These are phyloP conservation scores for Thelephora terrestris DNA, from an alignment of 1,284 basidiomycete species.

Conservation along the genomic window DNA sequence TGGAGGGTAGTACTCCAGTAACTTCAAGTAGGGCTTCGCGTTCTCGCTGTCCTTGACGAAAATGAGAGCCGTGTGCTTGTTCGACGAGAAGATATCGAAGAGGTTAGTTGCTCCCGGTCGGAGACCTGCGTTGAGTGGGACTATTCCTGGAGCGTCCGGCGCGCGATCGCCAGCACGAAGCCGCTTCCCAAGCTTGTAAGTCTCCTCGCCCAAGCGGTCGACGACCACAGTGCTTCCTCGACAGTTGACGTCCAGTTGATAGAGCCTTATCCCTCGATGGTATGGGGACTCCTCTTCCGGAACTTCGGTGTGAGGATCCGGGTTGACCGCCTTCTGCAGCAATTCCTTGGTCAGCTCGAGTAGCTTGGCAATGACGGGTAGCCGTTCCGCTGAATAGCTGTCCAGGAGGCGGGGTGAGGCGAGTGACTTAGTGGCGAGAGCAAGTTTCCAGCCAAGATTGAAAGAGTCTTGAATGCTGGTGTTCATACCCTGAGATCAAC, in stretches of 20 bases:
- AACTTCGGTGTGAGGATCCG: not conserved
- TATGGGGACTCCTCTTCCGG: not conserved
- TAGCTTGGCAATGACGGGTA: slow-evolving; percentile 19
- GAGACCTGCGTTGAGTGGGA: slow-evolving; percentile 3
- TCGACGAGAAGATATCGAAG: slow-evolving; percentile 16
- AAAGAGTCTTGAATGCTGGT: slow-evolving; percentile 20
- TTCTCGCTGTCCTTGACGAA: slow-evolving; percentile 9
- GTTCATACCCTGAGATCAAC: slow-evolving; percentile 15
- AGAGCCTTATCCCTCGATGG: slow-evolving; percentile 15
- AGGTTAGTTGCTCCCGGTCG: slow-evolving; percentile 12
- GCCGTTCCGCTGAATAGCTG: slow-evolving; percentile 19
- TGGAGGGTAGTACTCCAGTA: not conserved
- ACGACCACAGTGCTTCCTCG: slow-evolving; percentile 35
- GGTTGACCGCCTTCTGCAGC: slow-evolving; percentile 4
- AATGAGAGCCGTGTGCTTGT: slow-evolving; percentile 20
- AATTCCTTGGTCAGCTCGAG: slow-evolving; percentile 11
- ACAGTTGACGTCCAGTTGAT: slow-evolving; percentile 37
- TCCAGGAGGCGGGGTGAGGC: slow-evolving; percentile 15
- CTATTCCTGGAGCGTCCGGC: slow-evolving; percentile 30
- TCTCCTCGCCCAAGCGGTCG: slow-evolving; percentile 23
- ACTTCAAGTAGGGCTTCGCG: slow-evolving; percentile 1
- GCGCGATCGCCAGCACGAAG: slow-evolving; percentile 37
- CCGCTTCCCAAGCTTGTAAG: slow-evolving; percentile 11
- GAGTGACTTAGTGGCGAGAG: slow-evolving; percentile 18
- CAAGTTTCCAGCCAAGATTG: slow-evolving; percentile 25